Base-by-base conservation (phyloP, 108 stramenopile species). In the Cylindrotheca closterium region DNA sequence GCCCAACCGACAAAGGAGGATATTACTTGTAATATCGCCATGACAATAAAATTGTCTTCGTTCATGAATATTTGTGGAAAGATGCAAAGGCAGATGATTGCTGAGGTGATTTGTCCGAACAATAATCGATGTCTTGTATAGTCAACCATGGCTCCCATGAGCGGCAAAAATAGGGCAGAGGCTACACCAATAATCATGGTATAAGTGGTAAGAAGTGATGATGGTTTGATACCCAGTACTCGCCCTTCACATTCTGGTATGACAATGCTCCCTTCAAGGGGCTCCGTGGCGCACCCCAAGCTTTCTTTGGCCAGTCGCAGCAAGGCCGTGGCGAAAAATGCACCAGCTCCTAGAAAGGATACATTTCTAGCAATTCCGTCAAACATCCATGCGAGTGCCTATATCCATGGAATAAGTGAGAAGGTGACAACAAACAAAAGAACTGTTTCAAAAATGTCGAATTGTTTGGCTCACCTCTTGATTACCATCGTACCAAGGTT, bases 101-200 rank as follows among this genome's bases (percentile, higher is more conserved):
- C 22, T 5, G 86, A 78, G 19, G 70, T 51, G 27, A 71, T 56
- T 33, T 74, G 70, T 26, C 79, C 89, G 18, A 86, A 47, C 42
- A 72, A 25, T 37, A 71, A 51, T 60, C 91, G 71, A 50, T 81
- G 61, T 8, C 59, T 46, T 10, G 91, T 88, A 67, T 89, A 83
- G 65, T 92, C 91, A 12, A 92, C 71, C 46, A 92, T 66, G 23
- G 91, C 83, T 1, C 91, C 91, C 25, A 87, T 65, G 50, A 87
- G 51, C 1, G 80, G 80, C 58, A 82, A 34, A 19, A 78, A 46
- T 2, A 63, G 48, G 2, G 86, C 72, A 1, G 79, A 71, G 17
- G 70, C 48, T 0, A 89, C 53, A 1, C 87, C 86, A n/a, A 85
- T 71, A 46, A 92, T 65, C 42, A 78, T 70, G n/a, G 78, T 69